Base-by-base conservation (phyloP, 179 eudicot species). In the Heliamphora pulchella region DNA sequence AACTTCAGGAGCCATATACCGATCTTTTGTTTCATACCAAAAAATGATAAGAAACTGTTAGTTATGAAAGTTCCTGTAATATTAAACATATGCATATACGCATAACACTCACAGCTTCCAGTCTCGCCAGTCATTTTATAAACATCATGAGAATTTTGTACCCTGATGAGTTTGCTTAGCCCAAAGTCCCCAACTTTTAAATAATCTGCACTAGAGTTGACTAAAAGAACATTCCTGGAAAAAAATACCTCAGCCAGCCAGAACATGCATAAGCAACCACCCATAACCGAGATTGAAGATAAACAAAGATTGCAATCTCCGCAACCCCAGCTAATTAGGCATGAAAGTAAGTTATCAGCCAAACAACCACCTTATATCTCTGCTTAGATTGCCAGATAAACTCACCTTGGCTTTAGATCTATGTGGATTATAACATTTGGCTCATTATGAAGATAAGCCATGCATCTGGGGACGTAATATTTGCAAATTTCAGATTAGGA, bases 1-100 rank as follows among this genome's bases (percentile, higher is more conserved):
- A 39, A 96, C 99, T 90, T 96, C 99, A 80, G 99, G 99, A 77
- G 99, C 99, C 99, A 96, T 96, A 79, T 96, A 96, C 47, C 99
- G 93, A 78, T 96, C 99, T 96, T 87, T 81, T 75, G 17, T 84
- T 82, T 79, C 64, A 67, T 82, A 81, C 17, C 81, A 85, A 31
- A 15, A 65, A 3, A 68, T 69, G 9, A 69, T 44, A 75, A 82
- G 63, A 5, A 64, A 22, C 46, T 63, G 4, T 22, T 20, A 65
- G 54, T 41, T 22, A 10, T 31, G 22, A 11, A 79, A 84, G 20
- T 46, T 58, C 31, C 41, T 76, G 74, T 75, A 68, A 14, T 47
- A 71, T 71, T 47, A 17, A 80, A 82, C 39, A 51, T 44, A 62
- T 3, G n/a, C 14, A 44, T 18, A 8, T 8, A 11, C 22, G 2